Percentiles rank a stretch among this genome's conserved stretches.
Evolutionary conservation across 345 rosid genomes (phyloP).

Genomic region (Cardiospermum halicacabum): DNA sequence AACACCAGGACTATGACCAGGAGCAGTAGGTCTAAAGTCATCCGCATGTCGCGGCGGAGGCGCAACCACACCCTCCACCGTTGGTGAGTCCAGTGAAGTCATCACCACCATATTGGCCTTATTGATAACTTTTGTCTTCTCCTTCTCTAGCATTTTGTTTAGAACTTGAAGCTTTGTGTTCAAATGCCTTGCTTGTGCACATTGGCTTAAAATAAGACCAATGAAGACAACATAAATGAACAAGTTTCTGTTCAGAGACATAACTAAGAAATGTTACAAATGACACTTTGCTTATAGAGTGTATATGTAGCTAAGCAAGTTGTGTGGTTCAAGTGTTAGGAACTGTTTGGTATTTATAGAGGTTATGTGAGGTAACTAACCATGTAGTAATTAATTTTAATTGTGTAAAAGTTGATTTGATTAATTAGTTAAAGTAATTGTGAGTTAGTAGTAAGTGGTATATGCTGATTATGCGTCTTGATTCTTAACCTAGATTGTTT

Average conservation of each 20-base stretch:
- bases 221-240: constrained; percentile 23
- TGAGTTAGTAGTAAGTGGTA: no score
- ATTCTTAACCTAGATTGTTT: no score
- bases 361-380: background rate
- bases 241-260: constrained; percentile 38
- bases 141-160: constrained; percentile 6
- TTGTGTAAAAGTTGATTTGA: background rate
- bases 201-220: constrained; percentile 25
- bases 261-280: no score
- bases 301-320: no score
- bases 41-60: constrained; percentile 24
- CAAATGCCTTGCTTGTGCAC: constrained; percentile 39
- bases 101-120: background rate
- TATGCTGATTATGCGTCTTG: no score
- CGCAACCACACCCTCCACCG: background rate
- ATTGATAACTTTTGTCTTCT: constrained; percentile 1
- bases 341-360: constrained; percentile 16
- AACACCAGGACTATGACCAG: constrained; percentile 65
- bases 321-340: background rate
- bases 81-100: constrained; percentile 21
- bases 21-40: constrained; percentile 59
- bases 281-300: no score
- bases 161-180: constrained; percentile 8
- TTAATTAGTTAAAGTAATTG: no score
- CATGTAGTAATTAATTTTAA: background rate